phyloP scores from a whole-genome alignment of 2,329 filamentous ascomycete genomes.

The Colletotrichum simmondsii region DNA sequence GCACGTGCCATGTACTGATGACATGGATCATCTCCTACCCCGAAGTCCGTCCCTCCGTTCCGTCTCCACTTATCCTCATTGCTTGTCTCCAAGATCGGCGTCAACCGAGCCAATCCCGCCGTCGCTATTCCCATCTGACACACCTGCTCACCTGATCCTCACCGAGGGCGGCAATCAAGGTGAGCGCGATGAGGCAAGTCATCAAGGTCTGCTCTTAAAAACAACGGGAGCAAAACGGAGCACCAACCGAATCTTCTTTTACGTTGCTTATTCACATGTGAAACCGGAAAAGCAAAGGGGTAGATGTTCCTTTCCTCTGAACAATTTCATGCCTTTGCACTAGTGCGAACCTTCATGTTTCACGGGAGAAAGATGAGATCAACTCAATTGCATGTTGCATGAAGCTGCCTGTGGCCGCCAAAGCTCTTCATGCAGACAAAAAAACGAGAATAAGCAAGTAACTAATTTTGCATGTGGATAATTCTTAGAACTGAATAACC shows the following conservation, averaged over 20 bases:
- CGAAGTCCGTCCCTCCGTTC: constrained; percentile 8
- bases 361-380: background rate
- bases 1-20: background rate
- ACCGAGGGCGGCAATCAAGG: background rate
- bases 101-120: constrained; percentile 27
- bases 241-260: background rate
- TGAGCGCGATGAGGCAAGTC: background rate
- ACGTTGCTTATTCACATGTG: background rate
- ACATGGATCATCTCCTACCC: constrained; percentile 11
- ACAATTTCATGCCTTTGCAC: background rate
- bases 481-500: background rate
- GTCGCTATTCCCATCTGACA: background rate
- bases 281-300: background rate
- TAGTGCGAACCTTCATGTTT: background rate
- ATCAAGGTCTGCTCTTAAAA: too few relatives aligned
- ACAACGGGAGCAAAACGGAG: background rate
- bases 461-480: background rate
- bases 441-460: too few relatives aligned
- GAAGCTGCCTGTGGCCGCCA: background rate
- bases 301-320: background rate
- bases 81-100: background rate
- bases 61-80: background rate
- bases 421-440: background rate
- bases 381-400: constrained; percentile 6
- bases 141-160: background rate